Conservation (phyloP, 768 basidiomycete genomes). For the Amanita pallidorosea region DNA sequence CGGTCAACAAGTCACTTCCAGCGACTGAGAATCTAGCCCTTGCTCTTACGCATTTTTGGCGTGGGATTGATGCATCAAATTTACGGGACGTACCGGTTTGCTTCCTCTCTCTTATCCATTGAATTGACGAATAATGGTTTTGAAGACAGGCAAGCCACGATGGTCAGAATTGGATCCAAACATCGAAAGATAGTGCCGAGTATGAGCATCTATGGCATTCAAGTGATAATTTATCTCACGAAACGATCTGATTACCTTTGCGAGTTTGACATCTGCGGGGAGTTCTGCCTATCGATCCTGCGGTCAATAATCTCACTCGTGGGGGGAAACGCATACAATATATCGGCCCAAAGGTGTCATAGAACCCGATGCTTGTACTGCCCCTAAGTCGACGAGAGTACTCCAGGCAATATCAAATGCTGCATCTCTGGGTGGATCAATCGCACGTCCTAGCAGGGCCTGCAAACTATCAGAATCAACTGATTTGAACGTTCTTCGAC, state of each 20-base stretch:
- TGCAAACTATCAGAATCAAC: conserved; percentile 14
- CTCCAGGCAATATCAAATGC: conserved; percentile 73
- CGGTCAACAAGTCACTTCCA: conserved; percentile 81
- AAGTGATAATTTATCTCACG: neutral
- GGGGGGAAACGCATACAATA: conserved; percentile 34
- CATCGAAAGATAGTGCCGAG: conserved; percentile 78
- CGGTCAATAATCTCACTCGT: neutral
- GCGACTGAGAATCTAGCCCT: conserved; percentile 55
- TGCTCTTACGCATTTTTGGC: conserved; percentile 36
- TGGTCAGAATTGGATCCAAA: conserved; percentile 68
- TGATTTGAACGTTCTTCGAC: conserved; percentile 6
- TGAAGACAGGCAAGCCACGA: conserved; percentile 75
- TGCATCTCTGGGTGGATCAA: conserved; percentile 70
- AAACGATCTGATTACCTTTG: conserved; percentile 42
- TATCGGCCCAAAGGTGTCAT: conserved; percentile 79
- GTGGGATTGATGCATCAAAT: neutral
- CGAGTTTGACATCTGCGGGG: conserved; percentile 82
- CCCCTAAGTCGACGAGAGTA: conserved; percentile 68
- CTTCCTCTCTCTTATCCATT: conserved; percentile 76
- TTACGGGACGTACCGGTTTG: conserved; percentile 39
- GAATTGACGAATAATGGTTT: conserved; percentile 82
- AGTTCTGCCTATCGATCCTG: conserved; percentile 49
- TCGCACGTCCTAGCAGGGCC: conserved; percentile 61
- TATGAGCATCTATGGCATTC: conserved; percentile 64
- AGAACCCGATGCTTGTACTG: conserved; percentile 49